These are phyloP conservation scores for Agaricales sp. DNA, from an alignment of 1,284 basidiomycete species.

Conservation along the genomic window DNA sequence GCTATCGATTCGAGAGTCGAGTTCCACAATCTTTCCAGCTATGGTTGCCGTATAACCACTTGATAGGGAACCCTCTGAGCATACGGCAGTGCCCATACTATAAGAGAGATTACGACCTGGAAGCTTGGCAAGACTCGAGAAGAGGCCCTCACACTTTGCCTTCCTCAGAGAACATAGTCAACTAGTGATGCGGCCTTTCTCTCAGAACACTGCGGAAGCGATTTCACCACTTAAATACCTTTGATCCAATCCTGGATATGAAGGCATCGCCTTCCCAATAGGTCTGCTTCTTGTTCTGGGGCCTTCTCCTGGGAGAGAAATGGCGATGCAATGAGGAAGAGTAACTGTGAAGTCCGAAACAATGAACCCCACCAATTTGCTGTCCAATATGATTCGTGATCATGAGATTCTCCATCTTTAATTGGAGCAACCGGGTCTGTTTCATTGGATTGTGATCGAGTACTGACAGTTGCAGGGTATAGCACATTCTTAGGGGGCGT, in stretches of 20 bases:
- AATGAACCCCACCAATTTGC: conserved; percentile 47
- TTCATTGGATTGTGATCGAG: neutral
- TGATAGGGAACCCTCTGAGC: conserved; percentile 34
- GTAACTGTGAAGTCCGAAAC: conserved; percentile 1
- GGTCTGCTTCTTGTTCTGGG: conserved; percentile 74
- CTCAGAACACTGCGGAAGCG: too few relatives aligned
- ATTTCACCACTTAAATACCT: too few relatives aligned
- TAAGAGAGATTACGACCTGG: too few relatives aligned
- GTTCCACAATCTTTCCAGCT: conserved; percentile 51
- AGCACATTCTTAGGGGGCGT: neutral
- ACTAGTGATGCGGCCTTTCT: too few relatives aligned
- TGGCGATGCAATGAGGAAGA: conserved; percentile 10
- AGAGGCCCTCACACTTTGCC: conserved; percentile 47
- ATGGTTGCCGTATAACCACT: conserved; percentile 40
- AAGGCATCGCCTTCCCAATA: conserved; percentile 82
- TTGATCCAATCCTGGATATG: conserved; percentile 38
- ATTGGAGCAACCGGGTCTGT: neutral
- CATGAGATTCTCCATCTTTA: conserved; percentile 7
- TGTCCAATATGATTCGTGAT: conserved; percentile 50
- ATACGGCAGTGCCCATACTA: conserved; percentile 44
- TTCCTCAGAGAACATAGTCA: conserved; percentile 56
- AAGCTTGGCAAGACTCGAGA: neutral
- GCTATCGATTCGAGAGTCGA: conserved; percentile 38
- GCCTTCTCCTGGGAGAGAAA: conserved; percentile 54
- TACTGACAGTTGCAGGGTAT: conserved; percentile 22